A percentile compares a stretch with the other conserved stretches of the same genome.
Evolutionary conservation across 2,329 filamentous ascomycete genomes (phyloP).

Genomic region (Sporothrix luriei): DNA sequence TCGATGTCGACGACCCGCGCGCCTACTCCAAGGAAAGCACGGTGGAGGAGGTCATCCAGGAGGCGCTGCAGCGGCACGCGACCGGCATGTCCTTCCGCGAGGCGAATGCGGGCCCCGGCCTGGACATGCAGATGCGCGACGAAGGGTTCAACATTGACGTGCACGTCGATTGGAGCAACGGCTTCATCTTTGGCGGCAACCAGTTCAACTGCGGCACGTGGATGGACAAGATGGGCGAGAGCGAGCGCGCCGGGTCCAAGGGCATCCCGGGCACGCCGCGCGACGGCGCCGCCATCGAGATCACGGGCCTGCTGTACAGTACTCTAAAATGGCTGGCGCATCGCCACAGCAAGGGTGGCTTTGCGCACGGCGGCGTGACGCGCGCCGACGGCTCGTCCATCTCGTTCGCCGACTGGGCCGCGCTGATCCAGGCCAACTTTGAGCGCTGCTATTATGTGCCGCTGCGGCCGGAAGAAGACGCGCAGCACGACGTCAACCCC

Average conservation of each 20-base stretch:
- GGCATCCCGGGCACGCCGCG: conserved; percentile 94
- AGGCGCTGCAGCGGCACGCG: conserved; percentile 89
- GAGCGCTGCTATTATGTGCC: conserved; percentile 92
- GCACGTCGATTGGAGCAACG: conserved; percentile 85
- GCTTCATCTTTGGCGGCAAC: conserved; percentile 91
- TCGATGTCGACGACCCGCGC: conserved; percentile 74
- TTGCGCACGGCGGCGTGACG: conserved; percentile 72
- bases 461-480: conserved; percentile 66
- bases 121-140: conserved; percentile 91
- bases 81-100: conserved; percentile 89
- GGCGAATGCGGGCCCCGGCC: conserved; percentile 83
- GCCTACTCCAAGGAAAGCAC: conserved; percentile 85
- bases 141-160: conserved; percentile 92
- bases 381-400: conserved; percentile 63
- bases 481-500: conserved; percentile 77
- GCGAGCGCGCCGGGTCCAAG: conserved; percentile 84
- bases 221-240: conserved; percentile 99
- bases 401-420: conserved; percentile 76
- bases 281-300: conserved; percentile 93
- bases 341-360: conserved; percentile 69
- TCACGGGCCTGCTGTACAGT: conserved; percentile 91
- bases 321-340: conserved; percentile 76
- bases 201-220: conserved; percentile 96
- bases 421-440: conserved; percentile 79
- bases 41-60: conserved; percentile 87